Evolutionary conservation across 2,329 filamentous ascomycete genomes (phyloP), one percentile per base, ranked within the genome.

Genomic region (Rhynchosporium agropyri): DNA sequence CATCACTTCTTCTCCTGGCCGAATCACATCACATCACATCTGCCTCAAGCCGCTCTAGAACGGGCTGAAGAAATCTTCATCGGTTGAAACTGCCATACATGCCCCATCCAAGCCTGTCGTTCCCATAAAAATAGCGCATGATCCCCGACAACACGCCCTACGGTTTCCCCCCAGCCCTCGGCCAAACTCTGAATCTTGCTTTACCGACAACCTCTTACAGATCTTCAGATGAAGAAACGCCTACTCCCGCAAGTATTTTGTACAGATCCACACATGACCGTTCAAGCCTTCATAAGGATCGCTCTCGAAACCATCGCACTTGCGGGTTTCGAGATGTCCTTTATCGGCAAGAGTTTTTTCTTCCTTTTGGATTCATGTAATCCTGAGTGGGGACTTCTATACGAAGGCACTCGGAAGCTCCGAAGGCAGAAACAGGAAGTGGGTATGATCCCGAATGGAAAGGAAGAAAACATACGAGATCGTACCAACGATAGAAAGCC

Each of bases 341-440:
- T 36, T 15, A 28, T 43, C 56, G 45, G 55, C 56, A 56, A 56
- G 38, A 63, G 10, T 15, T 59, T 49, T 43, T 50, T 20, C 15
- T 46, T 31, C 28, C 20, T 46, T 43, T 28, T 20, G 8, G 26
- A 42, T 49, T 28, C 3, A 59, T 36, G 33, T 6, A 5, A 36
- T 36, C 9, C 33, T 36, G 33, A 36, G 33, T 36, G 33, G 33
- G 3, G 33, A 36, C 33, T 10, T 10, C 9, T 36, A 5, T 36
- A 36, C 33, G 33, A 28, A 43, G n/a, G 26, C 31, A 42, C 36
- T n/a, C 33, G 33, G 33, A 5, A 36, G 6, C 5, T 10, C 6
- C 13, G 12, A 28, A 63, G 55, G 42, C 20, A 51, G 51, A 48
- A 38, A 33, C 38, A 36, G 15, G 38, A 59, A 63, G 50, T 59